Evolutionary conservation across 2,329 filamentous ascomycete species (phyloP), one percentile per base, ranked within the genome.

Genomic region (Dactylellina parvicollis): DNA sequence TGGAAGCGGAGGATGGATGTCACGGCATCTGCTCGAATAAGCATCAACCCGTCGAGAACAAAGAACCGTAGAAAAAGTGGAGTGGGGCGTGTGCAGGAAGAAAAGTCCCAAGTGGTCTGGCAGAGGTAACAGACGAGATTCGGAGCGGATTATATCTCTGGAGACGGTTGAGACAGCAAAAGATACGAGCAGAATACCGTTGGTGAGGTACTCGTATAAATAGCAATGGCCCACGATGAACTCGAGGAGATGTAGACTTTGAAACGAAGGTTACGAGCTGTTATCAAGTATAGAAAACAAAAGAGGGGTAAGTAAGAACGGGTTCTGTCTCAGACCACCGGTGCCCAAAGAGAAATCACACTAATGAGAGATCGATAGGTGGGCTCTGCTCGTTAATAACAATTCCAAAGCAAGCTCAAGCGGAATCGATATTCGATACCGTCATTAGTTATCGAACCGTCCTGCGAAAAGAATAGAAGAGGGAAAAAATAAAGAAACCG

Each of bases 141-240:
- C n/a, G n/a, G n/a, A n/a, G n/a, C n/a, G n/a, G n/a, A n/a, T n/a
- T n/a, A n/a, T n/a, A n/a, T n/a, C n/a, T n/a, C n/a, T n/a, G n/a
- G n/a, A n/a, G n/a, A n/a, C n/a, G n/a, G n/a, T n/a, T n/a, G 3
- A 18, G 28, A 7, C 12, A 22, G 49, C 9, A 52, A n/a, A 50
- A 28, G 36, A 36, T 20, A 24, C 20, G 2, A 20, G 47, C 28
- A 12, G 16, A 22, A 22, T 60, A 60, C 52, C 36, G n/a, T 16
- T 32, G 10, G 8, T 10, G 20, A 65, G 9, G 52, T 54, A 54
- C 30, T 12, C 14, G 12, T 59, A 72, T 72, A 72, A 72, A 72
- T 72, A 65, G 10, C 4, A 18, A 36, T 26, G 10, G 52, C 26
- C 34, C 52, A 9, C 4, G 32, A 38, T 65, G 26, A 20, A 52